A percentile compares a stretch with the other conserved stretches of the same genome.
Evolutionary conservation across 2,329 filamentous ascomycete species (phyloP).

Genomic region (Paracoccidioides lutzii): DNA sequence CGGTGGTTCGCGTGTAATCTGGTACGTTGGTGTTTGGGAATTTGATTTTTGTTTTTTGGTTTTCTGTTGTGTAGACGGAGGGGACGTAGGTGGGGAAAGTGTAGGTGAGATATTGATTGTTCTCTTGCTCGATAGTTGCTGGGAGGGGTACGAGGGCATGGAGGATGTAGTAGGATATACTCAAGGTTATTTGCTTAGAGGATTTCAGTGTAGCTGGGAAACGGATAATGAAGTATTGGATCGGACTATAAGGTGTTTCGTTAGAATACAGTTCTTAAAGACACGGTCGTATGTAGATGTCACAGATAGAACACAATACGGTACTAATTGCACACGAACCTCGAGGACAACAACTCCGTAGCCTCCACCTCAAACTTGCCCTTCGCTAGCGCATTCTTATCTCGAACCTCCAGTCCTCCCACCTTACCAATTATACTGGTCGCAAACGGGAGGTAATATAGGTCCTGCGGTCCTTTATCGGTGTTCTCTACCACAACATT

Average conservation of each 20-base stretch:
- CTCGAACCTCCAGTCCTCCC: constrained; percentile 79
- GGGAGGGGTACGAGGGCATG: constrained; percentile 71
- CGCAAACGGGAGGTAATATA: constrained; percentile 87
- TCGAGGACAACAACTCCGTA: constrained; percentile 40
- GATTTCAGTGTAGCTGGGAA: constrained; percentile 64
- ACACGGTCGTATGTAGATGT: background rate
- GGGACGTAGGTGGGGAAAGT: constrained; percentile 73
- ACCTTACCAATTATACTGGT: constrained; percentile 60
- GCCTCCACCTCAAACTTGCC: constrained; percentile 56
- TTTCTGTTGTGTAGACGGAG: constrained; percentile 70
- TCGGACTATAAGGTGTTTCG: constrained; percentile 38
- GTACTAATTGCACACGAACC: constrained; percentile 42
- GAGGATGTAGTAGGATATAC: constrained; percentile 72
- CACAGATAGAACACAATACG: constrained; percentile 19
- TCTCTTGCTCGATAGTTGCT: constrained; percentile 66
- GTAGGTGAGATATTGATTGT: constrained; percentile 76
- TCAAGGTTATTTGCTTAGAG: constrained; percentile 68
- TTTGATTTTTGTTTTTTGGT: constrained; percentile 97
- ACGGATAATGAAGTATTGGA: constrained; percentile 73
- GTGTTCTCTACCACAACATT: constrained; percentile 92
- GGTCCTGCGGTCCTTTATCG: constrained; percentile 61
- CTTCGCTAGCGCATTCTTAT: constrained; percentile 66
- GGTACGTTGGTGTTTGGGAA: constrained; percentile 64
- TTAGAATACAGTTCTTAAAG: constrained; percentile 13
- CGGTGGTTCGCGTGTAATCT: constrained; percentile 66